These are phyloP conservation scores for Leptoxyphium fumago DNA, from an alignment of 2,329 filamentous ascomycete species.

Conservation along the genomic window DNA sequence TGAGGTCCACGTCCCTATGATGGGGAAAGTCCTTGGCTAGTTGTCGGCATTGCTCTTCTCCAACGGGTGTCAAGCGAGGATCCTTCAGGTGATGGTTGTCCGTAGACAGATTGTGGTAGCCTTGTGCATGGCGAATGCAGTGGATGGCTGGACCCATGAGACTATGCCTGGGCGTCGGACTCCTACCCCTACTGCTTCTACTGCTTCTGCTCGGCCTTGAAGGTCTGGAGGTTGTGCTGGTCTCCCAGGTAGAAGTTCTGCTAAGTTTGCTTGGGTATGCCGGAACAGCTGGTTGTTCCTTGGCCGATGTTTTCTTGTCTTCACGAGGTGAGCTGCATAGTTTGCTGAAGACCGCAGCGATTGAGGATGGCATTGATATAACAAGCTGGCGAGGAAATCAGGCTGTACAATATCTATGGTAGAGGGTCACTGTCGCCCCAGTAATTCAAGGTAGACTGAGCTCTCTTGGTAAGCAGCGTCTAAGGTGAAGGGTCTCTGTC, in stretches of 20 bases:
- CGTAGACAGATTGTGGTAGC: constrained; percentile 61
- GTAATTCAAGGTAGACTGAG: too few species aligned
- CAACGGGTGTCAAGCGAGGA: constrained; percentile 62
- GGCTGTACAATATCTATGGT: too few species aligned
- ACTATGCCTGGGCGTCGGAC: background rate
- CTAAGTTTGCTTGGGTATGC: background rate
- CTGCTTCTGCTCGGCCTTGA: background rate
- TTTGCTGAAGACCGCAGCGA: background rate
- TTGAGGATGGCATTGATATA: background rate
- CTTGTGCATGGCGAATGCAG: constrained; percentile 57
- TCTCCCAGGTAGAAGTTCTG: background rate
- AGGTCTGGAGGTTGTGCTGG: background rate
- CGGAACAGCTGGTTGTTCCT: background rate
- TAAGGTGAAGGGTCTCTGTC: too few species aligned
- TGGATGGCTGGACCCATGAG: constrained; percentile 38
- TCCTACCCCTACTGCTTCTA: background rate
- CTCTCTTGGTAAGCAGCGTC: too few species aligned
- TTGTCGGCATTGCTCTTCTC: constrained; percentile 55
- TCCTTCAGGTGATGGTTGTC: constrained; percentile 63
- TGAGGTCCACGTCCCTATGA: constrained; percentile 49
- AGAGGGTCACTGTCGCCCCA: too few species aligned
- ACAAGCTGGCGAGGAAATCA: too few species aligned
- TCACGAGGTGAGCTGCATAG: background rate
- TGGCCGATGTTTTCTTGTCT: background rate
- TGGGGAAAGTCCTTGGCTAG: constrained; percentile 50